Conservation (phyloP, 345 rosid genomes). For the Aegle marmelos region DNA sequence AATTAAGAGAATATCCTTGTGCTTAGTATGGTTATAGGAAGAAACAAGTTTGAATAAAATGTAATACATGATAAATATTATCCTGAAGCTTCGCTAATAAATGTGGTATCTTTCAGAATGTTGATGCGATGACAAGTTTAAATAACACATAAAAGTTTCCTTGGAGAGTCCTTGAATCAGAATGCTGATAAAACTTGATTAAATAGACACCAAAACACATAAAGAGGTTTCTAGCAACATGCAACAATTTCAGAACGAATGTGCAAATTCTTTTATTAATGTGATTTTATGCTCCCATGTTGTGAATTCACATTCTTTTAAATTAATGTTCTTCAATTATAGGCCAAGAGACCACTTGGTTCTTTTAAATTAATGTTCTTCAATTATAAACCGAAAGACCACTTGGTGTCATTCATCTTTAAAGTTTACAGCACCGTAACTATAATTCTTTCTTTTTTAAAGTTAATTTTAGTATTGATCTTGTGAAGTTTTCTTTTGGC, state of each 20-base stretch:
- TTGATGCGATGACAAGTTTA: not conserved
- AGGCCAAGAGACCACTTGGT: not conserved
- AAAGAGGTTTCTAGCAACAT: not conserved
- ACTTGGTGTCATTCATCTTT: not conserved
- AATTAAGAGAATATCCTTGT: not conserved
- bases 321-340: not conserved
- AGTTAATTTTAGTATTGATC: constrained; percentile 7
- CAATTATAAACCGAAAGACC: no score
- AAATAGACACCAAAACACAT: not conserved
- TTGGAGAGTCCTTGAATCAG: not conserved
- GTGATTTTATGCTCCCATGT: not conserved
- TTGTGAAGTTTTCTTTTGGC: constrained; percentile 33
- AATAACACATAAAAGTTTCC: not conserved
- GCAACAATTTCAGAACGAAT: not conserved
- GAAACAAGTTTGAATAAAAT: not conserved
- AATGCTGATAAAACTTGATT: not conserved
- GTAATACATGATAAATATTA: not conserved
- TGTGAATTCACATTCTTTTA: not conserved
- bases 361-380: not conserved
- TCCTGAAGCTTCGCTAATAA: not conserved
- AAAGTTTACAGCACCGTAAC: not conserved
- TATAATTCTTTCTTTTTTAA: not conserved
- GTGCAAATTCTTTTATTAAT: not conserved
- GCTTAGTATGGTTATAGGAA: not conserved
- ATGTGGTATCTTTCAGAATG: not conserved